Evolutionary conservation across 2,329 filamentous ascomycete species (phyloP).

Genomic region (Penicillium polonicum): DNA sequence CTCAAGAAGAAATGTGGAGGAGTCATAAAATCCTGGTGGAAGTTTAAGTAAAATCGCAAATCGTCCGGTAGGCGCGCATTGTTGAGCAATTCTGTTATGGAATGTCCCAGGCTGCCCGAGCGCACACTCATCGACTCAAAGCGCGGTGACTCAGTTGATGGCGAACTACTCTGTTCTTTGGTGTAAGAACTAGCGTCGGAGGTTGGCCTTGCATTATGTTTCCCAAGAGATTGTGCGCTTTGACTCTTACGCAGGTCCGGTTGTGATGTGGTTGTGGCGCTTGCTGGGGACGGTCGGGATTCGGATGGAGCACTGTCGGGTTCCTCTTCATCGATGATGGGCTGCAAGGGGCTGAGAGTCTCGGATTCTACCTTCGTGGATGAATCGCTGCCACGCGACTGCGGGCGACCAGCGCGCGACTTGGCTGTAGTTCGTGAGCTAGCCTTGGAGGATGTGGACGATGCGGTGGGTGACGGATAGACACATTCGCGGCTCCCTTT

Average conservation of each 20-base stretch:
- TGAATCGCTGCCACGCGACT: slow-evolving; percentile 50
- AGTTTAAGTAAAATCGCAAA: slow-evolving; percentile 73
- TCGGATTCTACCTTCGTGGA: slow-evolving; percentile 50
- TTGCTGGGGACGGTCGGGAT: slow-evolving; percentile 24
- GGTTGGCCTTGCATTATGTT: slow-evolving; percentile 28
- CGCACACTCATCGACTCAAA: slow-evolving; percentile 38
- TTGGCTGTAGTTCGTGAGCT: slow-evolving; percentile 45
- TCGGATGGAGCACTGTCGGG: slow-evolving; percentile 27
- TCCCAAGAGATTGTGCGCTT: slow-evolving; percentile 32
- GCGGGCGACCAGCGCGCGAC: slow-evolving; percentile 38
- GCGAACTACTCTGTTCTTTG: slow-evolving; percentile 51
- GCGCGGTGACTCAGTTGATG: slow-evolving; percentile 50
- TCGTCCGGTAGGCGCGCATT: slow-evolving; percentile 55
- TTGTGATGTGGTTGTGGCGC: slow-evolving; percentile 21
- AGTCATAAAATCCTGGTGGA: slow-evolving; percentile 74
- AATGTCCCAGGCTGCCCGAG: slow-evolving; percentile 33
- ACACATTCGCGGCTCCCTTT: slow-evolving; percentile 89
- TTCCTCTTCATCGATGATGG: slow-evolving; percentile 47
- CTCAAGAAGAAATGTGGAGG: slow-evolving; percentile 80
- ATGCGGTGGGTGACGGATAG: slow-evolving; percentile 67
- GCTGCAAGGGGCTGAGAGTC: slow-evolving; percentile 41
- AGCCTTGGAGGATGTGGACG: slow-evolving; percentile 42
- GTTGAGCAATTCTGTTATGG: slow-evolving; percentile 29
- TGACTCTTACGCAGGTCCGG: slow-evolving; percentile 28
- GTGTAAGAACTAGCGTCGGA: slow-evolving; percentile 39